Percentiles rank a stretch among this genome's conserved stretches.
phyloP scores from a whole-genome alignment of 2,329 filamentous ascomycete species.

The Eutypa lata region DNA sequence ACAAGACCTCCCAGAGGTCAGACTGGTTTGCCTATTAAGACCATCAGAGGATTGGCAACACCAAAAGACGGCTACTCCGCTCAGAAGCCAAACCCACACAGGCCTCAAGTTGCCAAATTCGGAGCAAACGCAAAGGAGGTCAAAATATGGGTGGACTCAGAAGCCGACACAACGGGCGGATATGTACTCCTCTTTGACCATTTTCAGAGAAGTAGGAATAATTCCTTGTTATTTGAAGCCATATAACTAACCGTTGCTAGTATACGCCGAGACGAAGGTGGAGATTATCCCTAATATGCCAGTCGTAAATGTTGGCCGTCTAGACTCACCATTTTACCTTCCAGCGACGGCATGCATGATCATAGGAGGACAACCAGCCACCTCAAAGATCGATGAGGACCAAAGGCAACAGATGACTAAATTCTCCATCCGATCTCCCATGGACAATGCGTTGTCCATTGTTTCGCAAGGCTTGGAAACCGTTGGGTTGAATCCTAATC shows the following conservation, averaged over 20 bases:
- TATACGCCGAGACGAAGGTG: constrained; percentile 32
- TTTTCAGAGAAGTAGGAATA: constrained; percentile 38
- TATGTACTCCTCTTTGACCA: constrained; percentile 52
- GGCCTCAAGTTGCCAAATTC: constrained; percentile 34
- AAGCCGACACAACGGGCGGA: constrained; percentile 12
- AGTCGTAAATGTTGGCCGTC: constrained; percentile 59
- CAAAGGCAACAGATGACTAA: constrained; percentile 59
- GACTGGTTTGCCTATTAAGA: not conserved
- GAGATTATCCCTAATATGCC: constrained; percentile 35
- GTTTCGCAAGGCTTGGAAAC: constrained; percentile 42
- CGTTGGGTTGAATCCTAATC: constrained; percentile 39
- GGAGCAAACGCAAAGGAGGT: constrained; percentile 25
- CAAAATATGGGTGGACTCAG: constrained; percentile 6
- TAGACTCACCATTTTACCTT: constrained; percentile 51
- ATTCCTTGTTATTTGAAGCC: not conserved
- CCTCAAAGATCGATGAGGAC: constrained; percentile 42
- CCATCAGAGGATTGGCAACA: not conserved
- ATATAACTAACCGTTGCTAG: constrained; percentile 11
- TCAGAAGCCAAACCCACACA: not conserved
- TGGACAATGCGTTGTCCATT: constrained; percentile 55
- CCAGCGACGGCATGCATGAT: constrained; percentile 57
- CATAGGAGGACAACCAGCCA: constrained; percentile 52
- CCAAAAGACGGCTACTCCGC: not conserved
- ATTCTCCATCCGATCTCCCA: constrained; percentile 57
- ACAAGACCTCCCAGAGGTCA: not conserved